Evolutionary conservation across 23 red algal genomes (phyloP).

Genomic region (Gracilaria domingensis): DNA sequence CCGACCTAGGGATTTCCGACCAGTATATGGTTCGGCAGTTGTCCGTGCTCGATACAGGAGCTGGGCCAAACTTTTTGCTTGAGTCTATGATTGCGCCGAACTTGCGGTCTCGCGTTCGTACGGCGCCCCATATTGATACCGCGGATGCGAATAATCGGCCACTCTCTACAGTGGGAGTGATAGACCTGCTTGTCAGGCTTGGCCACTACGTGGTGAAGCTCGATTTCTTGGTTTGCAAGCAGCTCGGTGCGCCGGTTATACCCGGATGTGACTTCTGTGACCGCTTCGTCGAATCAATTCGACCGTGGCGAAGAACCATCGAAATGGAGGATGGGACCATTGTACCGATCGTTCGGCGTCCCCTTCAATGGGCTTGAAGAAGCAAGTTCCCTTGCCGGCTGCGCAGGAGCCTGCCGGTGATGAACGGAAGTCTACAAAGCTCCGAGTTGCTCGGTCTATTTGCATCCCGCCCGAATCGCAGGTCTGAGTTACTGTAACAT

Average conservation of each 20-base stretch:
- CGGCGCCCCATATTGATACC: neutral
- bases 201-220: neutral
- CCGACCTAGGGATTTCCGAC: neutral
- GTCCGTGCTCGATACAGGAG: conserved; percentile 5
- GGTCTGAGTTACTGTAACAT: conserved; percentile 1
- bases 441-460: neutral
- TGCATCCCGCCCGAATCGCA: neutral
- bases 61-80: conserved; percentile 22
- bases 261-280: conserved; percentile 24
- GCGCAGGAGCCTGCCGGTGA: neutral
- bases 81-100: neutral
- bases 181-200: neutral
- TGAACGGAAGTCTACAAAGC: neutral
- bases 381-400: neutral
- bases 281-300: conserved; percentile 8
- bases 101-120: too few relatives aligned
- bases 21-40: neutral
- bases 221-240: conserved; percentile 17
- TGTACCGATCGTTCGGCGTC: neutral
- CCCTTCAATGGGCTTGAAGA: neutral
- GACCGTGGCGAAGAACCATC: neutral
- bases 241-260: neutral
- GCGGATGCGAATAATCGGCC: conserved; percentile 24
- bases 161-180: neutral
- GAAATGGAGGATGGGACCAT: neutral